A percentile compares a stretch with the other conserved stretches of the same genome.
Conservation (phyloP, 768 basidiomycete species). For the Amanita polypyramis region DNA sequence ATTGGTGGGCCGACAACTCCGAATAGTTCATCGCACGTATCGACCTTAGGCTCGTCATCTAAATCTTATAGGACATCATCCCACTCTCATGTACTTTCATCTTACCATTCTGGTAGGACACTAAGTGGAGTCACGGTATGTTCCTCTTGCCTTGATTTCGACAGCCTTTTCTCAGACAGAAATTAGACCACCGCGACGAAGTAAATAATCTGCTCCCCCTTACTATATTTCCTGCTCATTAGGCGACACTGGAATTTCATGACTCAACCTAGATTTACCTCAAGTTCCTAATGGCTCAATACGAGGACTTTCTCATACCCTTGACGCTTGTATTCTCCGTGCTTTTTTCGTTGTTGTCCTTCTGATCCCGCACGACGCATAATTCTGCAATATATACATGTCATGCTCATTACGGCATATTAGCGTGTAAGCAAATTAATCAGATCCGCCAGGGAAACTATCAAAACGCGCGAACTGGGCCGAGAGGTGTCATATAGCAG, state of each 20-base stretch:
- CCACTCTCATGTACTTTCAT: constrained; percentile 58
- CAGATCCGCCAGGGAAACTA: too few relatives aligned
- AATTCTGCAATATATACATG: constrained; percentile 22
- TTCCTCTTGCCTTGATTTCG: constrained; percentile 11
- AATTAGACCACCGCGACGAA: constrained; percentile 30
- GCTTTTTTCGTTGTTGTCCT: constrained; percentile 21
- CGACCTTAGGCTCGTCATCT: constrained; percentile 49
- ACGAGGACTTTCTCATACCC: constrained; percentile 34
- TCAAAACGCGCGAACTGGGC: too few relatives aligned
- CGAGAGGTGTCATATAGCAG: constrained; percentile 28
- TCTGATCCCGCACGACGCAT: constrained; percentile 26
- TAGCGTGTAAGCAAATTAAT: background rate
- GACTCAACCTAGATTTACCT: constrained; percentile 11
- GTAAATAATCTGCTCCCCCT: constrained; percentile 16
- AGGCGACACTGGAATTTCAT: constrained; percentile 14
- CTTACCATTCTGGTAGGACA: constrained; percentile 69
- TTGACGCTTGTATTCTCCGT: constrained; percentile 24
- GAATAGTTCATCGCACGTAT: constrained; percentile 38
- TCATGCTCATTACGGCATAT: background rate
- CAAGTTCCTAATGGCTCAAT: constrained; percentile 13
- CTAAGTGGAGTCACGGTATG: constrained; percentile 62
- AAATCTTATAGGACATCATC: constrained; percentile 61
- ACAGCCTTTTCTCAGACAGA: constrained; percentile 8
- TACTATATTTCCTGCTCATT: constrained; percentile 6
- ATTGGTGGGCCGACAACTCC: constrained; percentile 51